A percentile compares a stretch with the other conserved stretches of the same genome.
phyloP scores from a whole-genome alignment of 108 stramenopile species.

The Aurantiochytrium sp. region DNA sequence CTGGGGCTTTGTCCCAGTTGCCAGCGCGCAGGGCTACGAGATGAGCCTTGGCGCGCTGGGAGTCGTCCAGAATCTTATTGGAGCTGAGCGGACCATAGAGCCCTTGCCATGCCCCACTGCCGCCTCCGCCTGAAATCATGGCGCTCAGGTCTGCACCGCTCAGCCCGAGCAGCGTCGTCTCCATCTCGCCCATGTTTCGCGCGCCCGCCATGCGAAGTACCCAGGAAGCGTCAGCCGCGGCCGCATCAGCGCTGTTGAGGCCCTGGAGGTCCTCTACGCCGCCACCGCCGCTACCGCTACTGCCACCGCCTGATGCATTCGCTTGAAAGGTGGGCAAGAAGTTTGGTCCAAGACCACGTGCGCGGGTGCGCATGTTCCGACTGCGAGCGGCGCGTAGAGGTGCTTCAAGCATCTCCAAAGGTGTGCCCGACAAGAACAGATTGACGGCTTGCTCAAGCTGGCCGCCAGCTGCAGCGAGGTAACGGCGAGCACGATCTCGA shows the following conservation, averaged over 20 bases:
- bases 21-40: neutral
- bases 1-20: neutral
- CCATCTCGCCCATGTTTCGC: neutral
- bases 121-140: neutral
- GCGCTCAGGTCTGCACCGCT: neutral
- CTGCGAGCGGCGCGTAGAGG: neutral
- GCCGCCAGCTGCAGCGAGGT: neutral
- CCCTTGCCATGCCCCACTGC: neutral
- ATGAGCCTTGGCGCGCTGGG: neutral
- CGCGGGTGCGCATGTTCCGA: neutral
- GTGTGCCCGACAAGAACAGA: neutral
- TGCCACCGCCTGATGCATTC: too few relatives aligned
- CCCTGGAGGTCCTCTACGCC: neutral
- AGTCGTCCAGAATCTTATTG: neutral
- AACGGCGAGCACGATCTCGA: neutral
- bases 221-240: neutral
- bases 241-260: neutral
- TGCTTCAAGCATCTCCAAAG: neutral
- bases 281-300: neutral
- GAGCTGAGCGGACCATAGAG: neutral
- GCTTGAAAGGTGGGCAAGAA: neutral
- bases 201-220: neutral
- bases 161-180: neutral
- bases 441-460: conserved; percentile 11
- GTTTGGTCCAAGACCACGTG: neutral